Percentiles rank a stretch among this genome's conserved stretches.
Evolutionary conservation across 306 rosid genomes (phyloP).

Genomic region (Malus fusca): DNA sequence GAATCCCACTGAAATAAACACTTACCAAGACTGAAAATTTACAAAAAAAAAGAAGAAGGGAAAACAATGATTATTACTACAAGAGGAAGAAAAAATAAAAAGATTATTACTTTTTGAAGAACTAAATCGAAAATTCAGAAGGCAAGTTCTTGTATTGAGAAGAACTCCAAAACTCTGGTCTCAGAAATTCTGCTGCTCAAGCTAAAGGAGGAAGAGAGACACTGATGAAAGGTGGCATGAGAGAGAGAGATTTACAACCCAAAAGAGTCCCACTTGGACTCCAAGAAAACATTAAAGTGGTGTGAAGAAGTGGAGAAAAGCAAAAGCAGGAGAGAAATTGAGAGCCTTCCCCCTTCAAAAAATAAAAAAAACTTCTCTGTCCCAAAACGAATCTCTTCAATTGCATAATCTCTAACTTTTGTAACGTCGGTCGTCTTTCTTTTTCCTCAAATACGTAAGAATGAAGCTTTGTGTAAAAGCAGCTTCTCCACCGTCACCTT

Average conservation of each 20-base stretch:
- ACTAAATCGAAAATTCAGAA: background rate
- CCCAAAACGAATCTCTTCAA: constrained; percentile 45
- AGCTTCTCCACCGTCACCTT: constrained; percentile 47
- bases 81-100: background rate
- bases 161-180: constrained; percentile 4
- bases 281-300: constrained; percentile 53
- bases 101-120: constrained; percentile 3
- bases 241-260: constrained; percentile 25
- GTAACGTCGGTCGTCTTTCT: constrained; percentile 26
- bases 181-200: constrained; percentile 14
- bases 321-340: constrained; percentile 33
- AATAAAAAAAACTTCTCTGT: background rate
- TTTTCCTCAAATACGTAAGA: constrained; percentile 63
- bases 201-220: constrained; percentile 7
- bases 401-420: constrained; percentile 21
- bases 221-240: constrained; percentile 24
- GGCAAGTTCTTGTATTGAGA: constrained; percentile 8
- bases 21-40: background rate
- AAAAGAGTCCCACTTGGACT: constrained; percentile 39
- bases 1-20: background rate
- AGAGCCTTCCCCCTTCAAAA: constrained; percentile 22
- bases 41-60: background rate
- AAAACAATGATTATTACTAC: background rate
- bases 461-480: constrained; percentile 36
- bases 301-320: constrained; percentile 48